Evolutionary conservation across 2,329 filamentous ascomycete species (phyloP).

Genomic region (Cladosporium phlei): DNA sequence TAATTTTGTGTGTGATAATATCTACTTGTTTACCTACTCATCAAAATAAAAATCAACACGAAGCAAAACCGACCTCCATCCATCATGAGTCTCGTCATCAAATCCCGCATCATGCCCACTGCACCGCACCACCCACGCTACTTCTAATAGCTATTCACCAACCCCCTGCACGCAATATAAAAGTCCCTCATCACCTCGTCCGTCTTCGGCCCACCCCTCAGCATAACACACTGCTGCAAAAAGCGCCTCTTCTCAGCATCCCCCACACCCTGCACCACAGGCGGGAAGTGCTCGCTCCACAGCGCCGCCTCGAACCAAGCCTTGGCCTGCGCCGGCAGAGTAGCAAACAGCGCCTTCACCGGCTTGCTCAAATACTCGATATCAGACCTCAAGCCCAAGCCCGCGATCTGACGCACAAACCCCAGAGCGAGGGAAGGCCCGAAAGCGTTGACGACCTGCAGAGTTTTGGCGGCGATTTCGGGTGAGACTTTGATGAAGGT

Average conservation of each 20-base stretch:
- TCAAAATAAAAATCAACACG: too few relatives aligned
- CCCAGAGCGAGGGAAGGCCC: conserved; percentile 58
- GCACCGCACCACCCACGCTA: background rate
- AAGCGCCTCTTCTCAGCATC: conserved; percentile 59
- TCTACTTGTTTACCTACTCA: too few relatives aligned
- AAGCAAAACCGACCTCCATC: background rate
- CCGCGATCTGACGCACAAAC: conserved; percentile 62
- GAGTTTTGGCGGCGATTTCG: conserved; percentile 12
- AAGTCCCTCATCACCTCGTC: conserved; percentile 67
- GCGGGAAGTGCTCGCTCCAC: conserved; percentile 48
- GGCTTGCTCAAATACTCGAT: conserved; percentile 67
- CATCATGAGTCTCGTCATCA: background rate
- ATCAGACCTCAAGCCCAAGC: conserved; percentile 65
- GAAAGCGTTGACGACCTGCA: conserved; percentile 50
- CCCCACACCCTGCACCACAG: conserved; percentile 51
- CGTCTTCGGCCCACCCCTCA: conserved; percentile 58
- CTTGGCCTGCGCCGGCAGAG: conserved; percentile 24
- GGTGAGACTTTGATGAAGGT: conserved; percentile 16
- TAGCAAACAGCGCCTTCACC: conserved; percentile 57
- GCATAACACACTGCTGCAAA: conserved; percentile 60
- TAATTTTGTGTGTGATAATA: too few relatives aligned
- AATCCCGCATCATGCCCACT: background rate
- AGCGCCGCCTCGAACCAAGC: conserved; percentile 54
- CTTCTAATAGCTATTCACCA: conserved; percentile 23
- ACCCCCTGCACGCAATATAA: conserved; percentile 61